Base-by-base conservation (phyloP, 768 basidiomycete species). In the Psilocybe cyanescens region DNA sequence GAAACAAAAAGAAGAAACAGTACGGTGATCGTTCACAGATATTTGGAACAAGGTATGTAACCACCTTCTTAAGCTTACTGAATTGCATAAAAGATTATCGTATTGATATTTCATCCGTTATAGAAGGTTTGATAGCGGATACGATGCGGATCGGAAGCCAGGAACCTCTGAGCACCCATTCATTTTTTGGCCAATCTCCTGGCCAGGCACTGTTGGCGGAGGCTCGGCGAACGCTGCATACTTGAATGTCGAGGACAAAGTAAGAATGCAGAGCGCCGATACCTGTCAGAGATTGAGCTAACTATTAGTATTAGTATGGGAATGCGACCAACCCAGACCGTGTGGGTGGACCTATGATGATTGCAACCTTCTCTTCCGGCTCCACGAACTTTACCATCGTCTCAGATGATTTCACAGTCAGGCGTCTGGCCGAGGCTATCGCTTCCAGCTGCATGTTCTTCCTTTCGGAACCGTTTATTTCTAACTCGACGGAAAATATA, bases 321-420 rank as follows among this genome's bases (percentile, higher is more conserved):
- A 51, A 70, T 39, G 67, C 81, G 4, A 66, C 68, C 55, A 84
- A 84, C 33, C 68, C 72, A 14, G 80, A 74, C 14, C 81, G 84
- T 8, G 76, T 80, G 4, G 84, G 84, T 4, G 83, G 84, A 0
- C 70, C 77, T 7, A 67, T 80, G 65, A 63, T 69, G 11, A 71
- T 76, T 33, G 76, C 77, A 0, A 69, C 70, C 3, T 82, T 85
- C 68, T 48, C 67, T 8, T 81, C 81, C n/a, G 78, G 71, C 35
- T 71, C 67, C 6, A 50, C 31, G 8, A 37, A 12, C 44, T 37
- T 58, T 19, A 24, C 30, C 31, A n/a, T 58, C 19, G 16, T 58
- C 17, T 14, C 46, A 16, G 57, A 58, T 30, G n/a, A 58, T 19
- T 17, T 11, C 29, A 58, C 57, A 5, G 12, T 49, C 4, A 8